Base-by-base conservation (phyloP, 148 eudicot species). In the Vaccinium corymbosum region DNA sequence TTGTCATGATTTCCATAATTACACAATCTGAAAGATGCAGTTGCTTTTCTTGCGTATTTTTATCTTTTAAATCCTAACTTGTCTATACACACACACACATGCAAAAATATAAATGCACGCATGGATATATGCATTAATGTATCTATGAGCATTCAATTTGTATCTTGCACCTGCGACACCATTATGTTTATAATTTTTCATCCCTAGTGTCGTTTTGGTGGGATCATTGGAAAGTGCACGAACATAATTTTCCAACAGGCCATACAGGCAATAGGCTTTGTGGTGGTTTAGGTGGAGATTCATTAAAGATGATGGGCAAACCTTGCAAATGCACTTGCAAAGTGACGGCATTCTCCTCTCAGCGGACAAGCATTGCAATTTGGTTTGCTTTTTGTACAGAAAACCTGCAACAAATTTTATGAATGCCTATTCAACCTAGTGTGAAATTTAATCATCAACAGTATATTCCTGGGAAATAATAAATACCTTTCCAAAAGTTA, bases 291-390 rank as follows among this genome's bases (percentile, higher is more conserved):
- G 80, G 55, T 38, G 13, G 38, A 20, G 48, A 27, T 76, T 66
- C 66, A 11, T 50, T 73, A 80, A 12, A 75, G 62, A 51, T 84
- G 78, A 76, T 73, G 74, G 52, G 76, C 90, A 81, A 80, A 97
- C 99, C 99, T 95, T 77, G 99, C 95, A 87, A 93, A 97, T 82
- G 98, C 98, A 89, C 99, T 97, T 52, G 99, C 99, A 85, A 95
- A 97, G 88, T 97, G 99, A 85, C 95, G 91, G 94, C 99, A 97
- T 83, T 95, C 98, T 87, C 92, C 99, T 88, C 95, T 90, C 89
- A 97, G 83, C 51, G 99, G 99, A 84, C 99, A 97, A 27, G 98
- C 96, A 89, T 95, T 92, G 92, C 99, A 97, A 85, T 97, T 97
- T 82, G 99, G 99, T 86, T 90, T 95, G 86, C 92, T 95, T 88